These are phyloP conservation scores for Penicillium roqueforti DNA, from an alignment of 495 filamentous ascomycete genomes.

Conservation along the genomic window DNA sequence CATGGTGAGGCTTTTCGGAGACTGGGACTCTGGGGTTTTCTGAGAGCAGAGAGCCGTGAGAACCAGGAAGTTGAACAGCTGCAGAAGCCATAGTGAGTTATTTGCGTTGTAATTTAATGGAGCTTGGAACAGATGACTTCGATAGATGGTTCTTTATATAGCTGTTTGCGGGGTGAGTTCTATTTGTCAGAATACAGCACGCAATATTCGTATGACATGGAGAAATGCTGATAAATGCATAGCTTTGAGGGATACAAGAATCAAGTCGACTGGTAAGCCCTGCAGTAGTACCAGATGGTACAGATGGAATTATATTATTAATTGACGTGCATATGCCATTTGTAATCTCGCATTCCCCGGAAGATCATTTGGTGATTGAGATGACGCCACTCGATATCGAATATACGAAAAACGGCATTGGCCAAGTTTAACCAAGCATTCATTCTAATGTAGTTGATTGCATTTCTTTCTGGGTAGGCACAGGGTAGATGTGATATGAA, in stretches of 20 bases:
- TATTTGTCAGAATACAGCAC: slow-evolving; percentile 37
- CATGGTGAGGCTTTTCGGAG: slow-evolving; percentile 38
- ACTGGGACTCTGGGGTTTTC: slow-evolving; percentile 15
- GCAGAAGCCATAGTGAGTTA: slow-evolving; percentile 34
- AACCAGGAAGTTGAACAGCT: slow-evolving; percentile 34
- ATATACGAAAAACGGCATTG: no score
- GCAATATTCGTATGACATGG: slow-evolving; percentile 27
- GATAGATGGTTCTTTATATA: slow-evolving; percentile 5
- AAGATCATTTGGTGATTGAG: no score
- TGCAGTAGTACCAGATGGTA: not conserved
- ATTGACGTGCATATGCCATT: not conserved
- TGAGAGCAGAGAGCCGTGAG: slow-evolving; percentile 12
- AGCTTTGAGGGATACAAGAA: not conserved
- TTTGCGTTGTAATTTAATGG: not conserved
- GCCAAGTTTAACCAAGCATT: no score
- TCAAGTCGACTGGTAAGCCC: not conserved
- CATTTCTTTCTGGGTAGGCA: not conserved
- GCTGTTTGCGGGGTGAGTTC: slow-evolving; percentile 15
- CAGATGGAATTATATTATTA: slow-evolving; percentile 4
- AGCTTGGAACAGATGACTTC: not conserved
- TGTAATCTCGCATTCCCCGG: not conserved
- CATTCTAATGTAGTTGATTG: not conserved
- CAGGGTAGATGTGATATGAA: no score
- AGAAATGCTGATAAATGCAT: slow-evolving; percentile 29
- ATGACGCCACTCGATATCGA: no score